These are phyloP conservation scores for Yarrowia galli DNA, from an alignment of 1,139 yeast species.

Conservation along the genomic window DNA sequence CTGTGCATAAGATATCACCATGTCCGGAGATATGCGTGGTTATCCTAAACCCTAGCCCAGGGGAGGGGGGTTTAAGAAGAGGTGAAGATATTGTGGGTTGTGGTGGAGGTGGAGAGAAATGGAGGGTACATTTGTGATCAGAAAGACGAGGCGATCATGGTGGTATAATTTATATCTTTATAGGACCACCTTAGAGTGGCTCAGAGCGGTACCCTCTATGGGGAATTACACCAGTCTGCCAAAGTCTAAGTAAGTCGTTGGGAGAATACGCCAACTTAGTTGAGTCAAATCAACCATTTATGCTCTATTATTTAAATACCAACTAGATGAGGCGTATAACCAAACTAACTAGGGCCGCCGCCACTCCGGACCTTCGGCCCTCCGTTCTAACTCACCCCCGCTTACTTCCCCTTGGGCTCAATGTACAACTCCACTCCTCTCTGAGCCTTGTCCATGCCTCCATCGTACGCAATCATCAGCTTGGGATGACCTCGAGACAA, in stretches of 20 bases:
- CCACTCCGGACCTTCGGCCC: too few relatives aligned
- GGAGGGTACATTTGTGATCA: background rate
- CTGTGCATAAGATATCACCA: conserved; percentile 16
- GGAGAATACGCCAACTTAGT: too few relatives aligned
- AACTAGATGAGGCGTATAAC: too few relatives aligned
- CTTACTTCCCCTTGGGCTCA: conserved; percentile 16
- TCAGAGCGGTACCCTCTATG: too few relatives aligned
- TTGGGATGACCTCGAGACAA: conserved; percentile 19
- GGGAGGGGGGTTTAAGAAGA: background rate
- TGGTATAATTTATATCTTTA: too few relatives aligned
- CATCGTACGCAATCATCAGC: conserved; percentile 23
- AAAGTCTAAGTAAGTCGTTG: too few relatives aligned
- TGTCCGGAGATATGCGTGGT: conserved; percentile 20
- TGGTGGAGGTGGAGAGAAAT: background rate
- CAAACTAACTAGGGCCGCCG: too few relatives aligned
- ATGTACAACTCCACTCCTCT: conserved; percentile 27
- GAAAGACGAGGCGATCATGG: too few relatives aligned
- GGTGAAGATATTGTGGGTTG: background rate
- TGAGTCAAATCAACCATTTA: background rate
- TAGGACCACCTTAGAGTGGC: too few relatives aligned
- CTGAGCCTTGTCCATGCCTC: conserved; percentile 29
- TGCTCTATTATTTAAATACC: conserved; percentile 6
- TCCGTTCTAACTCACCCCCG: too few relatives aligned
- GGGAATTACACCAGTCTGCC: too few relatives aligned
- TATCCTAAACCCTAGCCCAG: conserved; percentile 24